Base-by-base conservation (phyloP, 805 yeast species). In the Saturnispora saitoi region DNA sequence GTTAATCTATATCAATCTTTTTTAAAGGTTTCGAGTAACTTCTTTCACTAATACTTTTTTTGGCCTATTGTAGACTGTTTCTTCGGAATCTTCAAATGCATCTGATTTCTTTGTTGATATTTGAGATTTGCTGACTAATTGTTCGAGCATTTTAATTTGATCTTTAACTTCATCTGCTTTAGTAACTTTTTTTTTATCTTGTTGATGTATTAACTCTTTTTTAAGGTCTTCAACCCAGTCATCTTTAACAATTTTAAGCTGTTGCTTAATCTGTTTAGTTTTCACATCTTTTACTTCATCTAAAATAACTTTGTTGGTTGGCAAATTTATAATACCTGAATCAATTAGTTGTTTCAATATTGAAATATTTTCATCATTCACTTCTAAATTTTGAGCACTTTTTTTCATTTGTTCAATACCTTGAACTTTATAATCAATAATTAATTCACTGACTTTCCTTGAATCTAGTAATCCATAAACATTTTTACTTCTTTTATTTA, bases 191-290 rank as follows among this genome's bases (percentile, higher is more conserved):
- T 41, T 37, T 39, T 34, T 42, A 15, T 39, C 22, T n/a, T 19
- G 34, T 20, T 26, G 28, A 26, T 32, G 15, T 5, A 17, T 48
- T 3, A 42, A n/a, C 39, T 52, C 50, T 28, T 48, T 48, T 17
- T 47, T 47, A 8, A 38, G 31, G 8, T 40, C 42, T 10, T 41
- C 32, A 1, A 52, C 48, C 52, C 58, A 55, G 39, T 58, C 56
- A 20, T 54, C 58, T 12, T 51, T 54, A 12, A 59, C 60, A 28
- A 59, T 51, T 6, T 58, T 48, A n/a, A 61, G 52, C 34, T 56
- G 54, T 34, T 61, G 64, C 22, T 56, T 58, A 19, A 42, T 42
- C 24, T 49, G 47, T 28, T 42, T 49, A 1, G 54, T 47, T 20
- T 51, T 51, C 9, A 42, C 37, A 43, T 56, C 55, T 15, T 43